phyloP scores from a whole-genome alignment of 75 land plant genomes.

The Pinus taeda region DNA sequence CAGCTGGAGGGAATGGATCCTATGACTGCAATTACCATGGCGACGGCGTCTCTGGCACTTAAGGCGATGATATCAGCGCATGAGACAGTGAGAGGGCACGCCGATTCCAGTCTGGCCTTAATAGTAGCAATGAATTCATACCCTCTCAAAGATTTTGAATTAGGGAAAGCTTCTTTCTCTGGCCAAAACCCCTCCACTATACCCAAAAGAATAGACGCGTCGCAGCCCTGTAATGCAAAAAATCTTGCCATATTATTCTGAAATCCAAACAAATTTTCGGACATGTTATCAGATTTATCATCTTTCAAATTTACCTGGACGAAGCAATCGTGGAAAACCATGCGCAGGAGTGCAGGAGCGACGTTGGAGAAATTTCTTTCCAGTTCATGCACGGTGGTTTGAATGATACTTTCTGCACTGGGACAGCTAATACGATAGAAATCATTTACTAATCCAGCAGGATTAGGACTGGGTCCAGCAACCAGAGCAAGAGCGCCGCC shows the following conservation, averaged over 20 bases:
- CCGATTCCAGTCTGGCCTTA: background rate
- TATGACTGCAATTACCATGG: conserved; percentile 3
- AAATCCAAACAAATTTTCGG: too few relatives aligned
- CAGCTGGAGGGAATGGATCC: background rate
- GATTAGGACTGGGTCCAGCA: too few relatives aligned
- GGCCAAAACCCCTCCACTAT: background rate
- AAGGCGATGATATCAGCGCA: conserved; percentile 18
- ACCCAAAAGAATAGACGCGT: conserved; percentile 16
- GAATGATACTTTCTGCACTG: background rate
- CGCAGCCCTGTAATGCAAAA: conserved; percentile 13
- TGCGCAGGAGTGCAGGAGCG: conserved; percentile 10
- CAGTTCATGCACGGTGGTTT: background rate
- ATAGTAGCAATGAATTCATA: conserved; percentile 10
- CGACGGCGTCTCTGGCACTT: conserved; percentile 13
- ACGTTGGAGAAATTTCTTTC: conserved; percentile 17
- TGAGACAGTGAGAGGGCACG: conserved; percentile 15
- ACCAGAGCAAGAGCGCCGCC: too few relatives aligned
- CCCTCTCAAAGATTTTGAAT: conserved; percentile 1
- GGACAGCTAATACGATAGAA: background rate
- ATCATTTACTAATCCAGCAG: background rate
- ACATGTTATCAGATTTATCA: too few relatives aligned
- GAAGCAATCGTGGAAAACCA: conserved; percentile 16
- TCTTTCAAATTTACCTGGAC: background rate
- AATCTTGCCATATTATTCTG: too few relatives aligned
- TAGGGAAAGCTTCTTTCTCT: conserved; percentile 5